These are phyloP conservation scores for Aspergillus arachidicola DNA, from an alignment of 2,329 filamentous ascomycete species.

Conservation along the genomic window DNA sequence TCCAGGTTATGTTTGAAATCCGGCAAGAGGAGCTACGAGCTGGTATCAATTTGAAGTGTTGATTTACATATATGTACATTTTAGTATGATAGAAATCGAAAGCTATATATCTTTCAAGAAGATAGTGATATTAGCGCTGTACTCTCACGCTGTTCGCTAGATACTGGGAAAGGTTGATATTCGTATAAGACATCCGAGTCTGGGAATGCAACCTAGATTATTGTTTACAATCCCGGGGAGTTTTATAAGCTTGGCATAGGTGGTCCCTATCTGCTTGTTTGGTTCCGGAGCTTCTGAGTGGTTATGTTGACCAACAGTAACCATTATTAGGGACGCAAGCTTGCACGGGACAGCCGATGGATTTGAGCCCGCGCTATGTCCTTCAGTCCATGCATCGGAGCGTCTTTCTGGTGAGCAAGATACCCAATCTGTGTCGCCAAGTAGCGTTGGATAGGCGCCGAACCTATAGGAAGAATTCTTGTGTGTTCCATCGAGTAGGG, in stretches of 20 bases:
- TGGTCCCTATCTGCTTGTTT: neutral
- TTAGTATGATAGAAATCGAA: neutral
- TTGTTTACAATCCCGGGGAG: neutral
- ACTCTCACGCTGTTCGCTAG: neutral
- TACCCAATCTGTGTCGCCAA: neutral
- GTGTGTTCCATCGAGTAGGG: neutral
- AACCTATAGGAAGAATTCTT: neutral
- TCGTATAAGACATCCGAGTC: neutral
- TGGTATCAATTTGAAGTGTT: constrained; percentile 84
- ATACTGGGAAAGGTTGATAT: neutral
- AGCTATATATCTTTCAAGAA: neutral
- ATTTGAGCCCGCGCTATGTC: neutral
- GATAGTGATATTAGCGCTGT: neutral
- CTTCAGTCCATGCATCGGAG: neutral
- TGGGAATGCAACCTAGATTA: neutral
- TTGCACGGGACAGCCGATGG: neutral
- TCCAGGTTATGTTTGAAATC: constrained; percentile 96
- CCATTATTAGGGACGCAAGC: neutral
- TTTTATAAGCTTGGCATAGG: neutral
- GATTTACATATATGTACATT: constrained; percentile 6
- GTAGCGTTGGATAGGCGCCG: neutral
- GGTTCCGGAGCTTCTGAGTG: neutral
- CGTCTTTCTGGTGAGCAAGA: neutral
- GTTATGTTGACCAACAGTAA: neutral
- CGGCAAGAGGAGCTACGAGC: constrained; percentile 79